Evolutionary conservation across 148 eudicot species (phyloP), one percentile per base, ranked within the genome.

Genomic region (Polygonum maritimum): DNA sequence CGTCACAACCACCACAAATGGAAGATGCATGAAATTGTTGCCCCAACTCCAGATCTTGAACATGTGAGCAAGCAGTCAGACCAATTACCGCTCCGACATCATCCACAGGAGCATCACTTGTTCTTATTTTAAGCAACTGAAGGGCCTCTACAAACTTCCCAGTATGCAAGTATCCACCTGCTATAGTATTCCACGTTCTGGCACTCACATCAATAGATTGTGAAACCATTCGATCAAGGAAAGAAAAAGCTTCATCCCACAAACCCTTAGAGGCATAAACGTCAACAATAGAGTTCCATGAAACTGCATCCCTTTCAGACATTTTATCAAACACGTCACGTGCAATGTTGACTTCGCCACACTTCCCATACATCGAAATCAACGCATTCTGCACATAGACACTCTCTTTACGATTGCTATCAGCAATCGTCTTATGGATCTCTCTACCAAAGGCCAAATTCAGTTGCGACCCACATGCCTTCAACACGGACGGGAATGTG

Each of bases 231-330:
- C 82, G 73, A 62, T 87, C 89, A 75, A 90, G 87, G 76, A 92
- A 79, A 67, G 79, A 77, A 73, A 84, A 83, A 14, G 88, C 94
- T 78, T 90, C 89, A 33, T 74, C 71, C 97, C 91, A 92, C 87
- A 81, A 79, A 52, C 87, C 85, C 76, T 74, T 85, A 19, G 88
- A 83, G 69, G 92, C 95, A 88, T 88, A 90, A 13, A 81, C 84
- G 36, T 89, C 84, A 18, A 92, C 87, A 79, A 88, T 90, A 9
- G 92, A 78, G 70, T 91, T 93, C 98, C 98, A 93, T n/a, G 98
- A 88, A 81, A 89, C 86, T 21, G 80, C 76, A 80, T 94, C 94
- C 79, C 77, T 90, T 8, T 63, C 71, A 5, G 73, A 80, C 90
- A 92, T 69, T 73, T 80, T 78, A 47, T 90, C 83, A 67, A 92